Evolutionary conservation across 2,329 filamentous ascomycete genomes (phyloP).

Genomic region (Coccinonectria pachysandricola): DNA sequence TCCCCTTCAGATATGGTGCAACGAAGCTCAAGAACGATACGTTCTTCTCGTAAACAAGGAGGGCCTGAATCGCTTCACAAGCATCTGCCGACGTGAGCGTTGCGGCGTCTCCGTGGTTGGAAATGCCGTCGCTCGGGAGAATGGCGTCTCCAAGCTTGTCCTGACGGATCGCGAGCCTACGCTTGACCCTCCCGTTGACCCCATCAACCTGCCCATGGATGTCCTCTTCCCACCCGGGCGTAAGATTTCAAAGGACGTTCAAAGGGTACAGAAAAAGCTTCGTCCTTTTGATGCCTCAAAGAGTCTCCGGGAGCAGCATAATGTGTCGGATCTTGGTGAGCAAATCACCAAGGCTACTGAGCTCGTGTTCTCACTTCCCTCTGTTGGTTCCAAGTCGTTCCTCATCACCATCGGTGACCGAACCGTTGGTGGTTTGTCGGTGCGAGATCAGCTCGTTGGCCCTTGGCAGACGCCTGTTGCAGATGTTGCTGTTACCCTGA

Average conservation of each 20-base stretch:
- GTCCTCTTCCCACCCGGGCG: conserved; percentile 67
- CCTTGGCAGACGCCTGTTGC: conserved; percentile 93
- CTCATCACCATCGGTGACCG: conserved; percentile 94
- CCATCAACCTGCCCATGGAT: conserved; percentile 83
- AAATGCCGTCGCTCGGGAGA: conserved; percentile 52
- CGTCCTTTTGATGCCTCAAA: conserved; percentile 59
- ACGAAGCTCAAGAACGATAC: conserved; percentile 93
- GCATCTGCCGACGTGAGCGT: conserved; percentile 66
- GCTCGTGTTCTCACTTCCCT: conserved; percentile 71
- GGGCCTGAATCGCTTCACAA: conserved; percentile 64
- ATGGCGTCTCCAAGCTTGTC: conserved; percentile 61
- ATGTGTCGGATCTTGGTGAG: conserved; percentile 32
- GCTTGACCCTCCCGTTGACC: conserved; percentile 51
- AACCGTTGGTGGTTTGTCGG: conserved; percentile 79
- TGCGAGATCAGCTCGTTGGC: conserved; percentile 90
- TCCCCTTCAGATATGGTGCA: conserved; percentile 95
- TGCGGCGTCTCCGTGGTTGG: conserved; percentile 92
- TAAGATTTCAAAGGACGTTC: conserved; percentile 17
- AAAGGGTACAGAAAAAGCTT: conserved; percentile 38
- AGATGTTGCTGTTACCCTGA: conserved; percentile 86
- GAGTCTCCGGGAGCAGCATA: conserved; percentile 56
- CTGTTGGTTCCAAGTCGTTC: conserved; percentile 95
- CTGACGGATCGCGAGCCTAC: conserved; percentile 72
- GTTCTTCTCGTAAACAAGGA: conserved; percentile 80
- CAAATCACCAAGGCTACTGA: conserved; percentile 52